phyloP scores from a whole-genome alignment of 1,284 basidiomycete genomes.

The Prillingera fragicola region DNA sequence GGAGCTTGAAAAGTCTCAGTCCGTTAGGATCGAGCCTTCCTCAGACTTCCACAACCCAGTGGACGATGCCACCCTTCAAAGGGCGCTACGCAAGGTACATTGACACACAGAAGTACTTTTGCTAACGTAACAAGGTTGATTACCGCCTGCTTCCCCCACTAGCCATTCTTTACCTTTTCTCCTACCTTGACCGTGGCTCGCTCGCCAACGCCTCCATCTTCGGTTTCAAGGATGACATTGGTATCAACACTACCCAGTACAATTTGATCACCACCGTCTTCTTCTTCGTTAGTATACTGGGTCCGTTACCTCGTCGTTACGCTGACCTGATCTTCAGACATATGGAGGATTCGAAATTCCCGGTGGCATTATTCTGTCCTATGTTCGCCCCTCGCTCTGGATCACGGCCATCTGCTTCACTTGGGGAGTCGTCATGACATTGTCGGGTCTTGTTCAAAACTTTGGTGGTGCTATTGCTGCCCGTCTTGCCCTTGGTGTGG shows the following conservation, averaged over 20 bases:
- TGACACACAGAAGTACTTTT: not conserved
- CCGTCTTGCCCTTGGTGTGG: conserved; percentile 7
- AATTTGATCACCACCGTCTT: conserved; percentile 21
- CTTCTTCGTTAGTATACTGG: conserved; percentile 14
- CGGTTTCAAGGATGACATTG: conserved; percentile 14
- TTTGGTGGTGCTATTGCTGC: conserved; percentile 49
- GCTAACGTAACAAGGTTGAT: too few species aligned
- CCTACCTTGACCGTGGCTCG: conserved; percentile 26
- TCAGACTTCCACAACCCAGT: not conserved
- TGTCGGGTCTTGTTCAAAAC: conserved; percentile 56
- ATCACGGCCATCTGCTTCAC: conserved; percentile 47
- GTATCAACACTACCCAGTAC: conserved; percentile 13
- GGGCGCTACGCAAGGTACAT: conserved; percentile 6
- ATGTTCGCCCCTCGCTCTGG: conserved; percentile 19
- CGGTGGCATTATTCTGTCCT: conserved; percentile 14
- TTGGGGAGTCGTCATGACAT: conserved; percentile 56
- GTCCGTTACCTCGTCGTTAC: not conserved
- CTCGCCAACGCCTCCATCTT: conserved; percentile 18
- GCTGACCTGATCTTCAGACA: not conserved
- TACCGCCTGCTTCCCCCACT: conserved; percentile 31
- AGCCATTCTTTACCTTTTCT: conserved; percentile 33
- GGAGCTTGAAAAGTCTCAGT: too few species aligned
- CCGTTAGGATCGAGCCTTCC: not conserved
- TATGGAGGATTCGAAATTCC: conserved; percentile 19
- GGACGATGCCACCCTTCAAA: conserved; percentile 7